phyloP scores from a whole-genome alignment of 2,329 filamentous ascomycete genomes.

The Pseudocercospora eumusae region DNA sequence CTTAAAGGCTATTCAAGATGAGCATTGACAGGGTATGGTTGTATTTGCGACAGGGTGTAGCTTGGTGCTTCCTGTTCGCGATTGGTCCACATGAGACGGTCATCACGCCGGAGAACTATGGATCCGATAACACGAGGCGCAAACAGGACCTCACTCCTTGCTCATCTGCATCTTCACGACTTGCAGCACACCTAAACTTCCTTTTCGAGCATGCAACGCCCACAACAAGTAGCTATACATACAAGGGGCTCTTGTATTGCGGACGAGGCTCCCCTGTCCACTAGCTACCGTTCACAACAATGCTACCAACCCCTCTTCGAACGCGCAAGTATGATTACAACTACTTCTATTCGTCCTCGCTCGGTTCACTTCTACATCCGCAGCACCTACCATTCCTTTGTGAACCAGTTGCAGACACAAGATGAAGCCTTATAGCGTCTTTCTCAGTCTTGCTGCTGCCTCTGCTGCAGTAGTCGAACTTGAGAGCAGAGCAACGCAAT shows the following conservation, averaged over 20 bases:
- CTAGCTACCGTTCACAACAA: neutral
- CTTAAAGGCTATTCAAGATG: slow-evolving; percentile 1
- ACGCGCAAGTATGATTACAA: slow-evolving; percentile 7
- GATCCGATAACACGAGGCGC: neutral
- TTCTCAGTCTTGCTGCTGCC: slow-evolving; percentile 29
- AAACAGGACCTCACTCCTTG: neutral
- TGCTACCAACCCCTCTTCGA: slow-evolving; percentile 6
- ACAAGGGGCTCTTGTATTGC: neutral
- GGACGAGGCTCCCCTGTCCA: neutral
- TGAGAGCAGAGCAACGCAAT: slow-evolving; percentile 51
- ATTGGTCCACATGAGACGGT: neutral
- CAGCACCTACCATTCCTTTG: neutral
- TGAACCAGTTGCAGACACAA: slow-evolving; percentile 3
- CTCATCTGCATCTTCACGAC: neutral
- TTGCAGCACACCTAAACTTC: neutral
- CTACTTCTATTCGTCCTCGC: slow-evolving; percentile 18
- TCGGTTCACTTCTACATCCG: slow-evolving; percentile 1
- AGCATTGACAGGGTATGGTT: neutral
- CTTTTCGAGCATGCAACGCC: neutral
- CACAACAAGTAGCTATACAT: neutral
- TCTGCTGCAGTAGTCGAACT: slow-evolving; percentile 32
- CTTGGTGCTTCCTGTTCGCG: neutral
- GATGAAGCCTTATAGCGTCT: slow-evolving; percentile 26
- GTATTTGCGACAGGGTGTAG: neutral
- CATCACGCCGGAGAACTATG: neutral